A percentile compares a stretch with the other conserved stretches of the same genome.
These are phyloP conservation scores for Alternaria sp. DNA, from an alignment of 2,329 filamentous ascomycete species.

Conservation along the genomic window DNA sequence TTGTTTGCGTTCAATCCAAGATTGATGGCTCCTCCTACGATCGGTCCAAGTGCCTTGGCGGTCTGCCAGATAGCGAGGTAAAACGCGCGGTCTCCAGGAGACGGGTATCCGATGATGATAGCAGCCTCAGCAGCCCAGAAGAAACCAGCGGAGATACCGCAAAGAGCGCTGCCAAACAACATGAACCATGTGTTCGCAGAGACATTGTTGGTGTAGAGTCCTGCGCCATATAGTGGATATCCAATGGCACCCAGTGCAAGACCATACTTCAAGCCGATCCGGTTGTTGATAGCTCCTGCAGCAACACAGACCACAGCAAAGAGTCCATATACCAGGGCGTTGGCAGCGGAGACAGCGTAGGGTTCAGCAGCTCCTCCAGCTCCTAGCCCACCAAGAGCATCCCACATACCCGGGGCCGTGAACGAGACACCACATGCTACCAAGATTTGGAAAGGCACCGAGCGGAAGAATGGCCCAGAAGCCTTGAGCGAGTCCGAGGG, in stretches of 20 bases:
- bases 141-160: slow-evolving; percentile 53
- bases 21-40: slow-evolving; percentile 62
- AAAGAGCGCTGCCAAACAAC: slow-evolving; percentile 50
- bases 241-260: slow-evolving; percentile 56
- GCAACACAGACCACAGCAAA: slow-evolving; percentile 44
- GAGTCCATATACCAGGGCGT: slow-evolving; percentile 45
- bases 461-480: slow-evolving; percentile 40
- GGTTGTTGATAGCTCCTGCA: slow-evolving; percentile 51
- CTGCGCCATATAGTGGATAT: slow-evolving; percentile 54
- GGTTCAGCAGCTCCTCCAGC: slow-evolving; percentile 48
- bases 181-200: slow-evolving; percentile 53
- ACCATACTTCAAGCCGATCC: slow-evolving; percentile 46
- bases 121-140: slow-evolving; percentile 56
- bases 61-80: slow-evolving; percentile 50
- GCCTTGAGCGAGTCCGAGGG: slow-evolving; percentile 25
- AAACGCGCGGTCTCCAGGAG: slow-evolving; percentile 48
- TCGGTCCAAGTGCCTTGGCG: slow-evolving; percentile 49
- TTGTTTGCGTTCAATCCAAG: slow-evolving; percentile 57
- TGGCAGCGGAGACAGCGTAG: slow-evolving; percentile 46
- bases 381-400: slow-evolving; percentile 45
- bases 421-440: slow-evolving; percentile 48
- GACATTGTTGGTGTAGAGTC: slow-evolving; percentile 53
- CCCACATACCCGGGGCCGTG: slow-evolving; percentile 49
- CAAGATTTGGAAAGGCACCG: slow-evolving; percentile 46
- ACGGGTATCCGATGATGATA: slow-evolving; percentile 54